phyloP scores from a whole-genome alignment of 2,329 filamentous ascomycete species.

The Botryotinia calthae region DNA sequence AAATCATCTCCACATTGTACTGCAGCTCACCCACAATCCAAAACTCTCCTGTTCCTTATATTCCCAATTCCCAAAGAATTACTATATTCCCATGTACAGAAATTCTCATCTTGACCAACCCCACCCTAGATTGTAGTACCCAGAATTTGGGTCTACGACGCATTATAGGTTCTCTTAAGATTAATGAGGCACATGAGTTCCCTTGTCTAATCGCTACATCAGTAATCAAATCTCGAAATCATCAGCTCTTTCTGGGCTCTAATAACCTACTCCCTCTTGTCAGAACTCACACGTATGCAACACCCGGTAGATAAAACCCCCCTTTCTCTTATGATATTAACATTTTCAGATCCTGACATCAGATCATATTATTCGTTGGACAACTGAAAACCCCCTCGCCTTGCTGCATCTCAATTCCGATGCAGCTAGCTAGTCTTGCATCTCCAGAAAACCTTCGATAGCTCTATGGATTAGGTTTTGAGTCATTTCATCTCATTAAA shows the following conservation, averaged over 20 bases:
- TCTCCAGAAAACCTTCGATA: constrained; percentile 7
- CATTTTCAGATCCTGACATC: constrained; percentile 20
- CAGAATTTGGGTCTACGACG: neutral
- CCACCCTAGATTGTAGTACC: neutral
- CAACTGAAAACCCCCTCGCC: constrained; percentile 2
- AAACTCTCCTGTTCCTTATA: neutral
- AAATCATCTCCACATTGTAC: constrained; percentile 11
- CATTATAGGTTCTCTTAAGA: neutral
- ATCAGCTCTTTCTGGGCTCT: neutral
- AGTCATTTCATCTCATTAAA: neutral
- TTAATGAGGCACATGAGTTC: neutral
- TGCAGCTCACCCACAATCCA: constrained; percentile 4
- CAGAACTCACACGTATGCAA: constrained; percentile 1
- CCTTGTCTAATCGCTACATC: neutral
- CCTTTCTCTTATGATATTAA: constrained; percentile 8
- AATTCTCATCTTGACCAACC: constrained; percentile 1
- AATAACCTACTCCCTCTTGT: neutral
- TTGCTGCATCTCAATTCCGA: constrained; percentile 4
- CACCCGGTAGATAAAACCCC: neutral
- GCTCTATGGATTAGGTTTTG: constrained; percentile 12
- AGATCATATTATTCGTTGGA: constrained; percentile 23
- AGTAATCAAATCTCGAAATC: neutral
- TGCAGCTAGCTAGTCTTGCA: constrained; percentile 6
- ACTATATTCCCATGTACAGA: neutral
- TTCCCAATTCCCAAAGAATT: constrained; percentile 1